These are phyloP conservation scores for Blastocystis sp. DNA, from an alignment of 352 stramenopile genomes.

Conservation along the genomic window DNA sequence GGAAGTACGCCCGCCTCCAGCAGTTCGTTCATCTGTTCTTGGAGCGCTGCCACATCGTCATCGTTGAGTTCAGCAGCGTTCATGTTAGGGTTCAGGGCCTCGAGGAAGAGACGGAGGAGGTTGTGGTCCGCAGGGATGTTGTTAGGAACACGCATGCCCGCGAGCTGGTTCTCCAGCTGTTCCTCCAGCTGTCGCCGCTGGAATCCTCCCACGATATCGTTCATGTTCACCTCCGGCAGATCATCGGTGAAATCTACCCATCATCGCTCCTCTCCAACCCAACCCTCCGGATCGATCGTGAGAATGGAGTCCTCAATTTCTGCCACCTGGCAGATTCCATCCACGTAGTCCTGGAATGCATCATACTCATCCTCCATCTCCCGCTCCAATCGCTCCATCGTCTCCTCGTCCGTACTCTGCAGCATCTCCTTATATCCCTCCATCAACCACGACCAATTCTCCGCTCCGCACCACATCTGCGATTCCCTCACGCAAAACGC, in stretches of 20 bases:
- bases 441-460: slow-evolving; percentile 7
- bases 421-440: not conserved
- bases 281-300: slow-evolving; percentile 4
- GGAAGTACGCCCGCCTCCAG: not conserved
- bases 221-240: not conserved
- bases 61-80: slow-evolving; percentile 29
- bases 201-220: not conserved
- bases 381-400: not conserved
- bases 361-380: not conserved
- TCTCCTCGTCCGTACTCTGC: not conserved
- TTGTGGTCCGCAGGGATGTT: slow-evolving; percentile 36
- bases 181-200: not conserved
- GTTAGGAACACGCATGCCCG: not conserved
- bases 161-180: slow-evolving; percentile 11
- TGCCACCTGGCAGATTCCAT: not conserved
- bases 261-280: not conserved
- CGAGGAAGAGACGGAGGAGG: slow-evolving; percentile 21
- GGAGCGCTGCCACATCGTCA: slow-evolving; percentile 31
- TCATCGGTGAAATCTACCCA: slow-evolving; percentile 12
- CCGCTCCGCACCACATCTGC: not conserved
- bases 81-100: slow-evolving; percentile 34
- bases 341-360: not conserved
- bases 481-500: not conserved
- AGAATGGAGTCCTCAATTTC: slow-evolving; percentile 10
- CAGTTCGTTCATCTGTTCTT: slow-evolving; percentile 34